These are phyloP conservation scores for Phytopythium boreale DNA, from an alignment of 352 stramenopile species.

Conservation along the genomic window DNA sequence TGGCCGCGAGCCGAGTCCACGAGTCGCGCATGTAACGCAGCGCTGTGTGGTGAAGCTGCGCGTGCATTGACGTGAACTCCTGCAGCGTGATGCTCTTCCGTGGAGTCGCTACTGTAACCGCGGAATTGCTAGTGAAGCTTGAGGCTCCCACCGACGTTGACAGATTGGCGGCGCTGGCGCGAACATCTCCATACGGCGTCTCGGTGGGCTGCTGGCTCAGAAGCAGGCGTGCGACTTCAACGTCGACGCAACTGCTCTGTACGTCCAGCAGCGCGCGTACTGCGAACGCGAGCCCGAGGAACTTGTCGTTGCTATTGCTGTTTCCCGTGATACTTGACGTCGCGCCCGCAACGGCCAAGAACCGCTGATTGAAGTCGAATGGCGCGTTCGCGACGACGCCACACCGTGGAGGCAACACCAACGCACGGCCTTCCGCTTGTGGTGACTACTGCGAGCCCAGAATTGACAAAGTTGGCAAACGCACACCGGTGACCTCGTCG, in stretches of 20 bases:
- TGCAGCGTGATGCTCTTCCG: conserved; percentile 68
- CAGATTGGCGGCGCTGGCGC: conserved; percentile 9
- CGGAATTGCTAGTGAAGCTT: neutral
- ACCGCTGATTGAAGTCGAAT: conserved; percentile 76
- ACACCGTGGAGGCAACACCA: conserved; percentile 11
- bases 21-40: conserved; percentile 77
- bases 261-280: conserved; percentile 76
- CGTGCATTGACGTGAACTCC: conserved; percentile 68
- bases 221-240: conserved; percentile 55
- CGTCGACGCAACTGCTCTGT: conserved; percentile 61
- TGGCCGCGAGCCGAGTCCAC: conserved; percentile 69
- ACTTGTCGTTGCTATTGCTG: conserved; percentile 36
- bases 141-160: neutral
- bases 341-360: conserved; percentile 35
- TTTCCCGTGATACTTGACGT: neutral
- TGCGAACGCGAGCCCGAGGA: conserved; percentile 67
- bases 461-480: conserved; percentile 22
- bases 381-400: conserved; percentile 45
- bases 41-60: conserved; percentile 65
- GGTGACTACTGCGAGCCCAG: neutral
- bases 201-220: conserved; percentile 67
- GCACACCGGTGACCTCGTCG: conserved; percentile 53
- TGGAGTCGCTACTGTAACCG: neutral
- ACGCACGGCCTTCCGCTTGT: neutral
- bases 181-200: conserved; percentile 28